Percentiles rank a stretch among this genome's conserved stretches.
These are phyloP conservation scores for Rhexocercosporidium sp. DNA, from an alignment of 2,329 filamentous ascomycete species.

Conservation along the genomic window DNA sequence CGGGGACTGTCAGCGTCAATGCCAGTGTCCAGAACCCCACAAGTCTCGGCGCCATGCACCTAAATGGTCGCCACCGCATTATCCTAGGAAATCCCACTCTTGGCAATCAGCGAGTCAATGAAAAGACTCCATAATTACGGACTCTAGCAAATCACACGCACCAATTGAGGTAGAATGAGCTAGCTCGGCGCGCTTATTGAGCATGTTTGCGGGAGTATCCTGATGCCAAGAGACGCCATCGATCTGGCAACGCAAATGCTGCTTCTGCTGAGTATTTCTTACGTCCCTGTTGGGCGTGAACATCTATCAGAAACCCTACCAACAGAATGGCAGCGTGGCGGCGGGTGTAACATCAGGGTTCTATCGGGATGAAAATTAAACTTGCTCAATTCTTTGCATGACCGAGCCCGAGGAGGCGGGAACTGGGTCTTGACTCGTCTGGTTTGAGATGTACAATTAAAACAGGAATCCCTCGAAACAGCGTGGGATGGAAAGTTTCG, in stretches of 20 bases:
- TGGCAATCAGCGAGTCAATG: background rate
- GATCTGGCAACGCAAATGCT: background rate
- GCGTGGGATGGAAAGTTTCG: background rate
- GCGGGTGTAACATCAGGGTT: background rate
- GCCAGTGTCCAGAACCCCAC: background rate
- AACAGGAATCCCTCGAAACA: background rate
- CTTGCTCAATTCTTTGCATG: slow-evolving; percentile 7
- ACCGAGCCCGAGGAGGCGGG: too few species aligned
- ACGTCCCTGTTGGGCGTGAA: background rate
- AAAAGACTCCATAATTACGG: background rate
- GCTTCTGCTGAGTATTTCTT: background rate
- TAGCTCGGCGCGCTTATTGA: slow-evolving; percentile 9
- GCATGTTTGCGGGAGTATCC: slow-evolving; percentile 12
- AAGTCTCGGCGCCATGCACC: background rate
- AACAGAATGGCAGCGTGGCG: too few species aligned
- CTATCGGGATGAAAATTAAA: background rate
- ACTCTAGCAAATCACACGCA: background rate
- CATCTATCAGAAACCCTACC: background rate
- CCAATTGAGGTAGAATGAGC: slow-evolving; percentile 4
- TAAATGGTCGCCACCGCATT: background rate
- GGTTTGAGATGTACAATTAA: slow-evolving; percentile 9
- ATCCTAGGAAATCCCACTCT: slow-evolving; percentile 12
- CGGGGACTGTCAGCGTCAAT: background rate
- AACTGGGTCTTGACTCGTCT: background rate
- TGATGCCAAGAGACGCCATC: slow-evolving; percentile 4